These are phyloP conservation scores for Sarocladiaceae sp. DNA, from an alignment of 2,329 filamentous ascomycete species.

Conservation along the genomic window DNA sequence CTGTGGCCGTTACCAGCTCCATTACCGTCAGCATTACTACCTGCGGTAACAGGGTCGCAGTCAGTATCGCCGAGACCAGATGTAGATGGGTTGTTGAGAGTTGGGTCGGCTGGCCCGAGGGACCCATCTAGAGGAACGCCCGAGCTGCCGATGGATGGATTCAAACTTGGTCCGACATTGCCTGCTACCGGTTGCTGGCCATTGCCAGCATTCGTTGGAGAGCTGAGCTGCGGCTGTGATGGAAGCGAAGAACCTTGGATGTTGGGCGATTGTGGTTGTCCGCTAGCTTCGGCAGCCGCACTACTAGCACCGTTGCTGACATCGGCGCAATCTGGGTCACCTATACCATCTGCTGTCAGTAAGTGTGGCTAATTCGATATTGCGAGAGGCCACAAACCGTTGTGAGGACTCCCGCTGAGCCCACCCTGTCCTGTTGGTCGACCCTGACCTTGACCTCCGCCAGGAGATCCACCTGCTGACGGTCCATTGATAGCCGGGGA, in stretches of 20 bases:
- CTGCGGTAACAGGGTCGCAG: not conserved
- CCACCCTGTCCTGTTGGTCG: no score
- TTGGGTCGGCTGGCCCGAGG: not conserved
- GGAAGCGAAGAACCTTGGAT: not conserved
- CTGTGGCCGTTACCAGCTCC: not conserved
- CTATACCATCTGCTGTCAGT: constrained; percentile 1
- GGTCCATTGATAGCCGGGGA: not conserved
- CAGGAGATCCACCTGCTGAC: not conserved
- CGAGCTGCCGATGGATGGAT: constrained; percentile 2
- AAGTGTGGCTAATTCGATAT: not conserved
- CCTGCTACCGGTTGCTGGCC: not conserved
- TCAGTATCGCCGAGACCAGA: not conserved
- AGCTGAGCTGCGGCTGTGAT: not conserved
- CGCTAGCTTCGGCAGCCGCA: not conserved
- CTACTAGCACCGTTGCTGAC: not conserved
- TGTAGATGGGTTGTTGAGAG: not conserved
- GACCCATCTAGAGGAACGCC: not conserved
- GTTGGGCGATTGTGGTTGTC: not conserved
- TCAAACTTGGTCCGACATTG: not conserved
- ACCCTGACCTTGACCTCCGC: not conserved
- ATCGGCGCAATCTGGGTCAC: not conserved
- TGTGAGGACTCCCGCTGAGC: not conserved
- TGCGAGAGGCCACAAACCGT: constrained; percentile 2
- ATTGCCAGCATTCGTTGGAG: not conserved
- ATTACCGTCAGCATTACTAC: not conserved